A percentile compares a stretch with the other conserved stretches of the same genome.
phyloP scores from a whole-genome alignment of 257 asterid species.

The Anisodus tanguticus region DNA sequence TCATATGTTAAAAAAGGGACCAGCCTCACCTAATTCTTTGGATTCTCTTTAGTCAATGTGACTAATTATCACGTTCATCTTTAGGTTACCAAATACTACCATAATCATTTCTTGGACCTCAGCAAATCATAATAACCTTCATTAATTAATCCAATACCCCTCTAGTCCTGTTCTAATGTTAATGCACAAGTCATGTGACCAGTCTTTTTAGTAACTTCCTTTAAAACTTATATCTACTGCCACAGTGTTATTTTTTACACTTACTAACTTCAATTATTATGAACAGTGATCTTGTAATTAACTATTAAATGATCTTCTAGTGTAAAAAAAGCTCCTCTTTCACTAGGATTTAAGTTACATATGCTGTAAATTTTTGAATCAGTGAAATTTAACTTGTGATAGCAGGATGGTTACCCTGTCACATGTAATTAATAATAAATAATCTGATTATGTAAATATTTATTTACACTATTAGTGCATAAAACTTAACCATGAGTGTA shows the following conservation, averaged over 20 bases:
- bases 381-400: no score
- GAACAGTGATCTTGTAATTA: not conserved
- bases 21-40: conserved; percentile 30
- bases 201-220: not conserved
- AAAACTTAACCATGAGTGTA: not conserved
- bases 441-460: no score
- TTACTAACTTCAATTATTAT: not conserved
- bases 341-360: not conserved
- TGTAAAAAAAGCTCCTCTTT: no score
- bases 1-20: not conserved
- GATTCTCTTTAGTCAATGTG: conserved; percentile 19
- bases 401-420: no score
- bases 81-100: conserved; percentile 43
- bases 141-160: not conserved
- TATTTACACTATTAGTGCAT: not conserved
- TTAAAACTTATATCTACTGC: not conserved
- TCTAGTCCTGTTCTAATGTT: not conserved
- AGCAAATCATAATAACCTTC: not conserved
- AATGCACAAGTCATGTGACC: not conserved
- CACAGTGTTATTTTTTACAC: not conserved
- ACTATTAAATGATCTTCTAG: not conserved
- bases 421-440: no score
- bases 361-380: no score
- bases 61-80: conserved; percentile 24
- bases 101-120: no score